Conservation (phyloP, 148 eudicot genomes). For the Gaultheria prostrata region DNA sequence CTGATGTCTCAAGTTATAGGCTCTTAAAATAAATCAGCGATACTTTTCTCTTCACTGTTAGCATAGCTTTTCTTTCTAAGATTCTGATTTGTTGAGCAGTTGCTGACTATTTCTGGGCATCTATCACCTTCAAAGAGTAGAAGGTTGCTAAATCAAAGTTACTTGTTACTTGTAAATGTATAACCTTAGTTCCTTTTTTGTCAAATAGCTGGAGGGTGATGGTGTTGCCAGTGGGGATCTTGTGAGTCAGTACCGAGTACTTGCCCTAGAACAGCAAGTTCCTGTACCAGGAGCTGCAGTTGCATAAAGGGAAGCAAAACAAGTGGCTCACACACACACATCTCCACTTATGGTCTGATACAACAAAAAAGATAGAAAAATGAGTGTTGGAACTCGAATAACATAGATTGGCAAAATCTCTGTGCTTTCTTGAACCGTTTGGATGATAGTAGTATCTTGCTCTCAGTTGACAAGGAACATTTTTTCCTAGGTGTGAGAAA, state of each 20-base stretch:
- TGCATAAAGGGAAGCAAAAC: conserved; percentile 5
- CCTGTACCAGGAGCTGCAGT: not conserved
- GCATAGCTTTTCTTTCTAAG: not conserved
- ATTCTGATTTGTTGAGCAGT: not conserved
- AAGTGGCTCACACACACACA: not conserved
- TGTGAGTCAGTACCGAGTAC: not conserved
- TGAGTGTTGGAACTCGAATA: not conserved
- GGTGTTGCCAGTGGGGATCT: conserved; percentile 96
- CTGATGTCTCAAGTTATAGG: not conserved
- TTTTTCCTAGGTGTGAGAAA: no score
- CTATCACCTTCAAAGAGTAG: conserved; percentile 4
- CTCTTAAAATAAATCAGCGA: not conserved
- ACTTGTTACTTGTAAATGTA: no score
- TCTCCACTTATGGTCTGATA: not conserved
- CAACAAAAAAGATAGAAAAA: not conserved
- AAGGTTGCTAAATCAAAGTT: not conserved
- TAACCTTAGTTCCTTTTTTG: conserved; percentile 10
- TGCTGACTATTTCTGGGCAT: not conserved
- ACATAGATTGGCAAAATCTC: not conserved
- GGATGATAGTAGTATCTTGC: no score
- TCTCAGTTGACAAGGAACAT: no score
- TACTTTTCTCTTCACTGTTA: not conserved
- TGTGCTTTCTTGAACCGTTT: not conserved
- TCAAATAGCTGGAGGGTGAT: conserved; percentile 75
- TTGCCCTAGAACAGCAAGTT: not conserved